phyloP scores from a whole-genome alignment of 1,139 yeast genomes.

The Oligophagozyma castellii region DNA sequence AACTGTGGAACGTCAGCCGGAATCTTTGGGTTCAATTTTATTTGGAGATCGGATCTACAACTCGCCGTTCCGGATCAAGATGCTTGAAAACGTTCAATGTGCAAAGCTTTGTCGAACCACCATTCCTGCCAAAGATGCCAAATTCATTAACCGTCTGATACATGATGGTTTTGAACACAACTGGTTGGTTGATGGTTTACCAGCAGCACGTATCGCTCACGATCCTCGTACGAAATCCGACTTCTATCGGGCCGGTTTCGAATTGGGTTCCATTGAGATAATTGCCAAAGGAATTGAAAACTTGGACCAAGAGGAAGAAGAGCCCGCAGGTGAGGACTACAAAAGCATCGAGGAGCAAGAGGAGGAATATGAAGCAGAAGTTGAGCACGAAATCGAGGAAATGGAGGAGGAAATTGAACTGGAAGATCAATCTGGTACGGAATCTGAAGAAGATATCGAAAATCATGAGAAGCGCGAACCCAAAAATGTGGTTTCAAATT shows the following conservation, averaged over 20 bases:
- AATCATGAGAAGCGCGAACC: slow-evolving; percentile 2
- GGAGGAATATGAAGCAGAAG: slow-evolving; percentile 1
- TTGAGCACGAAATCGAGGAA: neutral
- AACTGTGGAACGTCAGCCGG: slow-evolving; percentile 51
- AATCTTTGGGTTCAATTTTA: slow-evolving; percentile 80
- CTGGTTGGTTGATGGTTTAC: slow-evolving; percentile 92
- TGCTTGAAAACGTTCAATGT: slow-evolving; percentile 65
- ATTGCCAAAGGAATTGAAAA: slow-evolving; percentile 7
- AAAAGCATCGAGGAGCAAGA: no score
- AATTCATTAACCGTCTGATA: slow-evolving; percentile 64
- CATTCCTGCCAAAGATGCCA: slow-evolving; percentile 53
- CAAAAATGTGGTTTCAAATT: slow-evolving; percentile 8
- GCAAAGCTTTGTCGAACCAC: slow-evolving; percentile 41
- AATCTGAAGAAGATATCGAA: neutral
- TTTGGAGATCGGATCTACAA: slow-evolving; percentile 94
- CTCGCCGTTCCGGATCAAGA: slow-evolving; percentile 71
- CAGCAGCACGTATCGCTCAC: slow-evolving; percentile 55
- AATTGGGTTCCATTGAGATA: slow-evolving; percentile 50
- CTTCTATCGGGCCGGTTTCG: slow-evolving; percentile 73
- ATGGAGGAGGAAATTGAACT: neutral
- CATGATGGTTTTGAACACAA: slow-evolving; percentile 75
- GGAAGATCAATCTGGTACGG: no score
- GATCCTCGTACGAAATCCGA: slow-evolving; percentile 44
- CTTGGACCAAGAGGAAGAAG: slow-evolving; percentile 13
- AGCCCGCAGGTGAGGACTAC: slow-evolving; percentile 1